phyloP scores from a whole-genome alignment of 148 eudicot species.

The Vaccinium corymbosum region DNA sequence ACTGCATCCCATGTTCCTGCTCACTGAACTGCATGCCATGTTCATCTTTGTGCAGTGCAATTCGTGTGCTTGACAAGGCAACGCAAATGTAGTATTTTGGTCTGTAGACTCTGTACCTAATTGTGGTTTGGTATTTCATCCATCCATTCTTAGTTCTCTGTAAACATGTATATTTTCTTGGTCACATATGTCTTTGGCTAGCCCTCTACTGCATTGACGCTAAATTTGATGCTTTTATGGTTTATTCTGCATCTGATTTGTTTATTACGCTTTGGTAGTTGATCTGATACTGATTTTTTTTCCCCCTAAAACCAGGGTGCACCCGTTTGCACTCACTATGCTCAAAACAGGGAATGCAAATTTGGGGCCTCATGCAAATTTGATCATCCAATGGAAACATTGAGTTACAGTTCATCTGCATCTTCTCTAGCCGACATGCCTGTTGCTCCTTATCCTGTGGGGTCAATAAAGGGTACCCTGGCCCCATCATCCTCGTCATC shows the following conservation, averaged over 20 bases:
- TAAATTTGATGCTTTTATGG: background rate
- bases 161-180: background rate
- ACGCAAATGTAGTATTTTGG: background rate
- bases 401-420: constrained; percentile 87
- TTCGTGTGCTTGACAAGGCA: background rate
- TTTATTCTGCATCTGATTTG: background rate
- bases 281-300: background rate
- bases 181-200: background rate
- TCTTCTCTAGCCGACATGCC: constrained; percentile 97
- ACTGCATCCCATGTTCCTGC: background rate
- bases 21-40: background rate
- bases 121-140: background rate
- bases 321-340: constrained; percentile 75
- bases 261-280: background rate
- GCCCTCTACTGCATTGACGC: background rate
- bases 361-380: constrained; percentile 66
- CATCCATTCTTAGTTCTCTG: background rate
- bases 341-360: constrained; percentile 64
- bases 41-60: background rate
- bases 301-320: constrained; percentile 47
- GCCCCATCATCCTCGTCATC: constrained; percentile 92
- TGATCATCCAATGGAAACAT: constrained; percentile 63
- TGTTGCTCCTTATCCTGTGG: constrained; percentile 86
- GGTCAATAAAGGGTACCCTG: constrained; percentile 57
- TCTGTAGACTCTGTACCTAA: background rate